These are phyloP conservation scores for Prunus salicina DNA, from an alignment of 306 rosid genomes.

Conservation along the genomic window DNA sequence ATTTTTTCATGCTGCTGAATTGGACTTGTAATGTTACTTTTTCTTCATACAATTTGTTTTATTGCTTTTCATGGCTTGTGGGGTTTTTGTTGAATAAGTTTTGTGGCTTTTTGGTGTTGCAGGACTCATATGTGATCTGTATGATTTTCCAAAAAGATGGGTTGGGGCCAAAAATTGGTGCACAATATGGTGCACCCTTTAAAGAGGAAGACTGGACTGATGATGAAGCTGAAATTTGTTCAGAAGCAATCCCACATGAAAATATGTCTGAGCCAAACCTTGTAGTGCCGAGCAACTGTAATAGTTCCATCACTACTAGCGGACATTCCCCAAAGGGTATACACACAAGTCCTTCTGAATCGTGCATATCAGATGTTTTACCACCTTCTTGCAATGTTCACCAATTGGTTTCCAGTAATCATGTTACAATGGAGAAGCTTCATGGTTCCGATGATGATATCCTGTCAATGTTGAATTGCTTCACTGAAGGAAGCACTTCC, in stretches of 20 bases:
- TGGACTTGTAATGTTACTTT: neutral
- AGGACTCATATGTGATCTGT: conserved; percentile 71
- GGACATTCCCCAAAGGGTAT: conserved; percentile 17
- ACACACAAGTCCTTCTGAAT: conserved; percentile 26
- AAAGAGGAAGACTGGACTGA: conserved; percentile 65
- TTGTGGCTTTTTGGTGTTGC: conserved; percentile 18
- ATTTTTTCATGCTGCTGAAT: neutral
- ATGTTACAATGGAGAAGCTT: conserved; percentile 10
- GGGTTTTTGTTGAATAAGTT: conserved; percentile 6
- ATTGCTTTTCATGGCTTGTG: neutral
- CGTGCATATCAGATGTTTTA: conserved; percentile 35
- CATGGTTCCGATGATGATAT: conserved; percentile 15
- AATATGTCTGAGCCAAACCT: conserved; percentile 11
- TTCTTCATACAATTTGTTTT: neutral
- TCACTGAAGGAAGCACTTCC: conserved; percentile 9
- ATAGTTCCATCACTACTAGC: conserved; percentile 23
- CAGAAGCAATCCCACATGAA: conserved; percentile 24
- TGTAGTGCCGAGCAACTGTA: conserved; percentile 5
- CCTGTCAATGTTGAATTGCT: conserved; percentile 8
- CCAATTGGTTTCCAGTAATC: conserved; percentile 15
- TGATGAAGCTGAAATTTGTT: conserved; percentile 33
- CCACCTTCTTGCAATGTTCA: conserved; percentile 19
- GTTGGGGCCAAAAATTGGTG: conserved; percentile 66
- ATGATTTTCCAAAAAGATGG: conserved; percentile 61
- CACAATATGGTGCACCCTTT: conserved; percentile 60